Evolutionary conservation across 805 yeast genomes (phyloP).

Genomic region (Grigorovia yakushimaensis): DNA sequence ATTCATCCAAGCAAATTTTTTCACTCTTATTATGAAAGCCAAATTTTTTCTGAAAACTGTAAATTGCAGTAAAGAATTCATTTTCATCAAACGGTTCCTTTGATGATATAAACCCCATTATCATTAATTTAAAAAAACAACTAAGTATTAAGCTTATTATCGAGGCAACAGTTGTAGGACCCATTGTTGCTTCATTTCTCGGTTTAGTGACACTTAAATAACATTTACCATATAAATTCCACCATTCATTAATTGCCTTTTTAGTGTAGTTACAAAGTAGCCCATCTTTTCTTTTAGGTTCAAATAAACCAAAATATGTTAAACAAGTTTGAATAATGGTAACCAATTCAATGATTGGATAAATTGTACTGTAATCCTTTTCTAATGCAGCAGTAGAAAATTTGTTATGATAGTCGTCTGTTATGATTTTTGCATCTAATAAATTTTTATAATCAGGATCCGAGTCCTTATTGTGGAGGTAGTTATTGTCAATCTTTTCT

Average conservation of each 20-base stretch:
- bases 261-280: conserved; percentile 71
- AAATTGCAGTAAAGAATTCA: conserved; percentile 54
- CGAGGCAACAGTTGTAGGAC: conserved; percentile 66
- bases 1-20: conserved; percentile 45
- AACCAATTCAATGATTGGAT: conserved; percentile 67
- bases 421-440: not conserved
- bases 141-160: conserved; percentile 69
- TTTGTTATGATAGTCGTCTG: not conserved
- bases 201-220: conserved; percentile 25
- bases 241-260: conserved; percentile 66
- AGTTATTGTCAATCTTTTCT: not conserved
- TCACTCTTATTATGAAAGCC: conserved; percentile 33
- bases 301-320: conserved; percentile 66
- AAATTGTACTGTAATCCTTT: conserved; percentile 13
- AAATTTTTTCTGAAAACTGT: conserved; percentile 68
- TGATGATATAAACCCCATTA: conserved; percentile 52
- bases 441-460: not conserved
- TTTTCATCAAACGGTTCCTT: conserved; percentile 76
- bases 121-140: conserved; percentile 53
- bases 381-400: not conserved
- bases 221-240: conserved; percentile 56
- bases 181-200: conserved; percentile 42
- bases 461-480: not conserved
- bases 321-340: conserved; percentile 65
- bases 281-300: conserved; percentile 64